These are phyloP conservation scores for Venturia pyrina DNA, from an alignment of 2,329 filamentous ascomycete genomes.

Conservation along the genomic window DNA sequence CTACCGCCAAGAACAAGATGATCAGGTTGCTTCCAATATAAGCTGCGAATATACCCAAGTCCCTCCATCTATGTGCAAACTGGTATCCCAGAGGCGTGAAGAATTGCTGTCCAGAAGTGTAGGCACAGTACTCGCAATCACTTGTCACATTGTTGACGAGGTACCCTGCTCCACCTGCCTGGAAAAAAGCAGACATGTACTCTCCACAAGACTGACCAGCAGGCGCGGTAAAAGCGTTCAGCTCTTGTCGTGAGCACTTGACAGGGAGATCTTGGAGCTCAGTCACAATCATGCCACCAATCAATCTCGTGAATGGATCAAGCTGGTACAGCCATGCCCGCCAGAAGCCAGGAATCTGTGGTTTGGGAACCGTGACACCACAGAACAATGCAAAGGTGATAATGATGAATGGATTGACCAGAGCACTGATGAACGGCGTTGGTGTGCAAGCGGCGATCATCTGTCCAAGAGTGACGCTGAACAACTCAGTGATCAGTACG, in stretches of 20 bases:
- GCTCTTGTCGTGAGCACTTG: slow-evolving; percentile 49
- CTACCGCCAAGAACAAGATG: slow-evolving; percentile 48
- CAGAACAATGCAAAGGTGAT: slow-evolving; percentile 81
- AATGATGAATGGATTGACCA: slow-evolving; percentile 74
- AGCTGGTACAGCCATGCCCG: slow-evolving; percentile 72
- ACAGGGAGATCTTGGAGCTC: slow-evolving; percentile 60
- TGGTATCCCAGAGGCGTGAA: slow-evolving; percentile 56
- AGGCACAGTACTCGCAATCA: slow-evolving; percentile 73
- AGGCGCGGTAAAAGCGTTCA: slow-evolving; percentile 60
- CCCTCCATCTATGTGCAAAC: slow-evolving; percentile 66
- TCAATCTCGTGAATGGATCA: slow-evolving; percentile 72
- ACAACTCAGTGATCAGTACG: slow-evolving; percentile 71
- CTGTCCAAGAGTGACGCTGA: slow-evolving; percentile 68
- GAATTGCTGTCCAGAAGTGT: slow-evolving; percentile 70
- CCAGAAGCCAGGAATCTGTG: slow-evolving; percentile 72
- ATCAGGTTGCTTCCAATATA: slow-evolving; percentile 72
- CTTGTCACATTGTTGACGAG: slow-evolving; percentile 55
- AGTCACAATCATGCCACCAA: slow-evolving; percentile 69
- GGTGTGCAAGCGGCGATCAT: slow-evolving; percentile 69
- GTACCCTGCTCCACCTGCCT: slow-evolving; percentile 59
- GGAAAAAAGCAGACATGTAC: slow-evolving; percentile 67
- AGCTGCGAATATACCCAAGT: slow-evolving; percentile 66
- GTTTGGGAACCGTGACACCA: slow-evolving; percentile 70
- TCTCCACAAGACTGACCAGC: slow-evolving; percentile 56
- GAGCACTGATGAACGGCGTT: slow-evolving; percentile 64